A percentile compares a stretch with the other conserved stretches of the same genome.
Conservation (phyloP, 495 filamentous ascomycete genomes). For the Jackrogersella multiformis region DNA sequence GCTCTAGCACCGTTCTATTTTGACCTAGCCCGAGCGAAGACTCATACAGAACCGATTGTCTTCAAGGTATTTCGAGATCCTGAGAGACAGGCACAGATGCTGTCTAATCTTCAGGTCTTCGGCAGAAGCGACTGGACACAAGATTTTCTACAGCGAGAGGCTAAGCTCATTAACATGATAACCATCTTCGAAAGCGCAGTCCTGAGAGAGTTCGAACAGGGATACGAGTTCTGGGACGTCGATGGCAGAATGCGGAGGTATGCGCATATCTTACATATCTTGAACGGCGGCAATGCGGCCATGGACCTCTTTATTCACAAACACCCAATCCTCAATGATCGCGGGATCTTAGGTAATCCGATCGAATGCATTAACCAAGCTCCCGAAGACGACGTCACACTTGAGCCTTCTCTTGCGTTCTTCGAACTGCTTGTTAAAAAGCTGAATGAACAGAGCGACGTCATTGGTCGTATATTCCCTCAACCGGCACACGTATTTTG, state of each 20-base stretch:
- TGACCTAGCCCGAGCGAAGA: constrained; percentile 75
- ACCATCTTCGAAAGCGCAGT: constrained; percentile 91
- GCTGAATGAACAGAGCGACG: constrained; percentile 82
- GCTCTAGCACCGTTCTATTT: constrained; percentile 88
- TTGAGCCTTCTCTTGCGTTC: constrained; percentile 82
- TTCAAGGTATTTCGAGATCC: constrained; percentile 89
- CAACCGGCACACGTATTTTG: constrained; percentile 74
- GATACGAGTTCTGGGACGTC: constrained; percentile 87
- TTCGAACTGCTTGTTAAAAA: constrained; percentile 76
- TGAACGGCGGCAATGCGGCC: constrained; percentile 83
- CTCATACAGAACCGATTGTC: constrained; percentile 81
- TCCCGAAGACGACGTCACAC: constrained; percentile 67
- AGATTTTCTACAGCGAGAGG: constrained; percentile 74
- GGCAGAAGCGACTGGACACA: constrained; percentile 79
- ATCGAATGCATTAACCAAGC: constrained; percentile 82
- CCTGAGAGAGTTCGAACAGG: constrained; percentile 88
- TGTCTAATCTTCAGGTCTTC: constrained; percentile 81
- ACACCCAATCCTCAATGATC: constrained; percentile 80
- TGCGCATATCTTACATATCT: constrained; percentile 79
- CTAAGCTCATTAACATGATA: constrained; percentile 76
- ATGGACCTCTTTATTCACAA: constrained; percentile 88
- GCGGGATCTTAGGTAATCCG: constrained; percentile 75
- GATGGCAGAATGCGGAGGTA: constrained; percentile 89
- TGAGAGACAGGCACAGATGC: constrained; percentile 85
- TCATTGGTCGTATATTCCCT: constrained; percentile 89